Evolutionary conservation across 805 yeast genomes (phyloP), one percentile per base, ranked within the genome.

Genomic region (Candida namnaoensis): DNA sequence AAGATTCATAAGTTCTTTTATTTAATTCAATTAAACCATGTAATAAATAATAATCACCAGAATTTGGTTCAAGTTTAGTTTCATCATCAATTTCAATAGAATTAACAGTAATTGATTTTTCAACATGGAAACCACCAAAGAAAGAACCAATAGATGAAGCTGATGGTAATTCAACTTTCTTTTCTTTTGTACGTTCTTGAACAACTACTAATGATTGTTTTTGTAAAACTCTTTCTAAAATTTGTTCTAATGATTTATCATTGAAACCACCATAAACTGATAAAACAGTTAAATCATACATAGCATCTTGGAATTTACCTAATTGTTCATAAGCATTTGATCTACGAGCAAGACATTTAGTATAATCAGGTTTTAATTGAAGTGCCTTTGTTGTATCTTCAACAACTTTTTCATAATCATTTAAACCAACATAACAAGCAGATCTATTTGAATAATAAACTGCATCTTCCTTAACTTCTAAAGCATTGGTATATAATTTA

Each of bases 401-500:
- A 48, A 93, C 74, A 38, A 90, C 96, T 60, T 88, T 82, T 53
- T 86, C 88, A 59, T 78, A 80, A 47, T 88, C 77, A 48, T 80
- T 76, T 50, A 86, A 69, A 8, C 95, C 87, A 40, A 90, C 84
- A 66, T 85, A 85, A 65, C 96, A 91, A 14, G 99, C 99, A 27
- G 98, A 88, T 65, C 97, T 80, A 71, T 93, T 93, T 47, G 97
- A 88, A 68, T 82, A 91, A 67, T 76, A 93, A 32, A 90, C 84
- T 5, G 97, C 88, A 63, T 93, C 97, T 51, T 72, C 64, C 58
- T 82, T 82, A 57, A 87, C 71, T 41, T 70, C 59, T 51, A 93
- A 69, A 10, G 99, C 98, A 43, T 75, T 77, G 36, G 86, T 62
- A 69, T 93, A 93, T 62, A 72, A 82, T 37, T 74, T 77, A 54